Evolutionary conservation across 2,329 filamentous ascomycete species (phyloP).

Genomic region (Hypoxylon sp.): DNA sequence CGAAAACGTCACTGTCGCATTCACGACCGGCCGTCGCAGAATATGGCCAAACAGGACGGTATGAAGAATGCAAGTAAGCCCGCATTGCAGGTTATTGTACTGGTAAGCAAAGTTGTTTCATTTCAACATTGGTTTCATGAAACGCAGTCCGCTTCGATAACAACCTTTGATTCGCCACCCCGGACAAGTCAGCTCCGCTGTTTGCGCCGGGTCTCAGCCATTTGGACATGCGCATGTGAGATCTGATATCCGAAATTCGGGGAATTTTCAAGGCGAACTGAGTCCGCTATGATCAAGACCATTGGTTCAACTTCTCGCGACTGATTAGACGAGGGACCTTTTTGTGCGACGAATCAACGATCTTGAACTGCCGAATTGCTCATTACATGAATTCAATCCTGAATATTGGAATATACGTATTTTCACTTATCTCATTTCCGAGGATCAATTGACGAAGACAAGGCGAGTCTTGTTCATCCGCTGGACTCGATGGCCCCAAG

Average conservation of each 20-base stretch:
- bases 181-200: constrained; percentile 26
- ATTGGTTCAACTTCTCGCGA: constrained; percentile 13
- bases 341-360: constrained; percentile 5
- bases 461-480: constrained; percentile 9
- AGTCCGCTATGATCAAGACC: constrained; percentile 7
- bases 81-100: constrained; percentile 80
- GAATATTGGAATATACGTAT: neutral
- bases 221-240: constrained; percentile 35
- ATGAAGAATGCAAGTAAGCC: constrained; percentile 54
- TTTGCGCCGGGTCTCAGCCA: constrained; percentile 32
- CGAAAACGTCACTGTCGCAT: constrained; percentile 30
- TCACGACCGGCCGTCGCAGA: constrained; percentile 33
- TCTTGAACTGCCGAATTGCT: constrained; percentile 1
- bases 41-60: constrained; percentile 44
- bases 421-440: constrained; percentile 6
- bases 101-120: constrained; percentile 69
- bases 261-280: constrained; percentile 19
- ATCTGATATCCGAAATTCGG: constrained; percentile 41
- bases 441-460: constrained; percentile 19
- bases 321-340: neutral
- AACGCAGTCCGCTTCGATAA: constrained; percentile 20
- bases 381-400: neutral
- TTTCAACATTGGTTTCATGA: constrained; percentile 34
- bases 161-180: constrained; percentile 42
- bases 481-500: constrained; percentile 14